phyloP scores from a whole-genome alignment of 192 early-diverging fungal species.

The Coemansia sp. region DNA sequence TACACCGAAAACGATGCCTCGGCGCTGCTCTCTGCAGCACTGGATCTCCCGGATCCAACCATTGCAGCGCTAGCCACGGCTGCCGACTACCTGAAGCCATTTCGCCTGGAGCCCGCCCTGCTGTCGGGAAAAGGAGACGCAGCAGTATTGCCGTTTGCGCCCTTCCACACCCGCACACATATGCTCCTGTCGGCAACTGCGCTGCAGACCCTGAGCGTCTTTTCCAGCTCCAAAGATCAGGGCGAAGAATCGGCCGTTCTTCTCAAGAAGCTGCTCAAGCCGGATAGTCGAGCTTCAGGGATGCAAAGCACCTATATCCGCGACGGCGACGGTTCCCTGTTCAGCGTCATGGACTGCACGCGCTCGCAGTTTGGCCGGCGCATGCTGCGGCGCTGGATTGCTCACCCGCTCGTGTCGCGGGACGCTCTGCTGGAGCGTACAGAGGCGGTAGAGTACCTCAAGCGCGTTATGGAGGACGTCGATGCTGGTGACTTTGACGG shows the following conservation, averaged over 20 bases:
- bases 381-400: conserved; percentile 75
- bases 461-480: conserved; percentile 40
- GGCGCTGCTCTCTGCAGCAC: conserved; percentile 24
- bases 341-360: conserved; percentile 75
- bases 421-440: conserved; percentile 64
- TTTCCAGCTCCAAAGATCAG: conserved; percentile 58
- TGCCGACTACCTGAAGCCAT: conserved; percentile 47
- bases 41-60: conserved; percentile 17
- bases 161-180: conserved; percentile 65
- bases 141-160: conserved; percentile 70
- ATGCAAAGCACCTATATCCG: conserved; percentile 8
- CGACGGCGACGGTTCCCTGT: conserved; percentile 68
- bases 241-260: conserved; percentile 4
- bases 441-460: conserved; percentile 79
- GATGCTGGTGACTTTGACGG: conserved; percentile 7
- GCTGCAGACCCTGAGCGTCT: conserved; percentile 82
- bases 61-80: conserved; percentile 19
- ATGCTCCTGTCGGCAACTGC: conserved; percentile 89
- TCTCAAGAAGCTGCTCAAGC: conserved; percentile 15
- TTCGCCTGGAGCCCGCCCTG: conserved; percentile 33
- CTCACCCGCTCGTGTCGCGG: conserved; percentile 70
- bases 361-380: conserved; percentile 87
- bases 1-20: conserved; percentile 1
- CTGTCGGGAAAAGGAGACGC: conserved; percentile 52
- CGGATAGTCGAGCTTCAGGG: conserved; percentile 2